A percentile compares a stretch with the other conserved stretches of the same genome.
These are phyloP conservation scores for Chimonanthus salicifolius DNA, from an alignment of 164 flowering plant genomes.

Conservation along the genomic window DNA sequence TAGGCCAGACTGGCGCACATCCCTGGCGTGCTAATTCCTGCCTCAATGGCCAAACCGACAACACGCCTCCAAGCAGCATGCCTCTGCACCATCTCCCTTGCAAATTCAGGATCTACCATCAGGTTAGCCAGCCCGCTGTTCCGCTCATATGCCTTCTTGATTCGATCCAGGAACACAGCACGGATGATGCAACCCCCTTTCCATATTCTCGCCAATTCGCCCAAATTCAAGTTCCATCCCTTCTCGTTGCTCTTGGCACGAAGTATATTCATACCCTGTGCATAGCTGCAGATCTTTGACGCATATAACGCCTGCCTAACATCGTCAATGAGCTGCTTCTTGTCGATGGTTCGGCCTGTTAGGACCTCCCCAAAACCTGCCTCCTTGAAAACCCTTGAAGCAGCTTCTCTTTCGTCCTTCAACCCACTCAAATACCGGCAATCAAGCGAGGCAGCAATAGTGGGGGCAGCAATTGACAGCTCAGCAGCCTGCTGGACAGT, in stretches of 20 bases:
- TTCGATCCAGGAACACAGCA: conserved; percentile 41
- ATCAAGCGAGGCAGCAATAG: conserved; percentile 25
- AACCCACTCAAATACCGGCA: conserved; percentile 27
- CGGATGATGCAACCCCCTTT: conserved; percentile 45
- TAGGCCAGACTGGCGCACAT: conserved; percentile 40
- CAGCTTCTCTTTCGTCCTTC: conserved; percentile 26
- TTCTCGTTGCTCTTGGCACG: conserved; percentile 41
- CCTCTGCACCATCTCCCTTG: conserved; percentile 26
- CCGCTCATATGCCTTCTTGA: conserved; percentile 35
- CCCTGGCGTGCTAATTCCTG: conserved; percentile 40
- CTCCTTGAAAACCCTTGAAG: conserved; percentile 17
- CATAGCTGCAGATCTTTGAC: conserved; percentile 23
- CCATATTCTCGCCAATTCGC: conserved; percentile 40
- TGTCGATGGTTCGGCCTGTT: conserved; percentile 11
- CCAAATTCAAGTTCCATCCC: conserved; percentile 37
- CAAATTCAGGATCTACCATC: conserved; percentile 23
- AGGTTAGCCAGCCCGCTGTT: conserved; percentile 19
- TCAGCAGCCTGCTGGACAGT: conserved; percentile 35
- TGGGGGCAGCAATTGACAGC: conserved; percentile 24
- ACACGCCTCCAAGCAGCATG: conserved; percentile 25
- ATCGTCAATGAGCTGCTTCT: conserved; percentile 23
- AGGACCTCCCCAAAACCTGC: conserved; percentile 16
- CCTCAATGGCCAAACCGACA: conserved; percentile 26
- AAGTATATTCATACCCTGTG: conserved; percentile 28
- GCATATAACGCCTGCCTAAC: conserved; percentile 27